These are phyloP conservation scores for Cornus florida DNA, from an alignment of 148 eudicot species.

Conservation along the genomic window DNA sequence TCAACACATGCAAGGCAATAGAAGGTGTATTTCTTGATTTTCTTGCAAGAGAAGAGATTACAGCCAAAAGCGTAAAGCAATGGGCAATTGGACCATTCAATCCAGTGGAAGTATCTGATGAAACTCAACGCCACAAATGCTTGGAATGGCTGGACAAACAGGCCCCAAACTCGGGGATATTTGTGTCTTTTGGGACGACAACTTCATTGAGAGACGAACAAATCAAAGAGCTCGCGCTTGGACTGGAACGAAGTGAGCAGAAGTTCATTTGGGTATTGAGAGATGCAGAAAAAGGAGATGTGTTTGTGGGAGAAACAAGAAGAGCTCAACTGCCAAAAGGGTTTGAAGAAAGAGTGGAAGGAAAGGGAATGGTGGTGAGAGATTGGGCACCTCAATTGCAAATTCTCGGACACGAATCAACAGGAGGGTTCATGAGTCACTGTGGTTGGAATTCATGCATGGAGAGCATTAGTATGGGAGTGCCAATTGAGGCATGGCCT, in stretches of 20 bases:
- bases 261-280: constrained; percentile 73
- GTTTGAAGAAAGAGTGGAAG: constrained; percentile 47
- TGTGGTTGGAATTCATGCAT: no score
- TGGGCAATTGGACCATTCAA: no score
- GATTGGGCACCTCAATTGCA: constrained; percentile 76
- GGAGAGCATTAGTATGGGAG: no score
- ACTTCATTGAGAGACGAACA: constrained; percentile 46
- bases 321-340: constrained; percentile 45
- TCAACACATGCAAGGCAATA: no score
- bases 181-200: constrained; percentile 63
- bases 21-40: no score
- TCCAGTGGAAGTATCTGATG: background rate
- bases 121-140: background rate
- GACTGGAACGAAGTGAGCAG: constrained; percentile 48
- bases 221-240: constrained; percentile 54
- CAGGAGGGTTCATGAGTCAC: constrained; percentile 62
- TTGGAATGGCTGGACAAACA: constrained; percentile 63
- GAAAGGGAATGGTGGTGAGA: constrained; percentile 45
- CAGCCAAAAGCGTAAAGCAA: no score
- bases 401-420: constrained; percentile 46
- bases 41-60: no score
- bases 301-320: constrained; percentile 12
- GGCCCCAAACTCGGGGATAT: constrained; percentile 44
- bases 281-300: constrained; percentile 44
- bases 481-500: no score